Evolutionary conservation across 371 early-diverging fungal genomes (phyloP).

Genomic region (Circinella minor): DNA sequence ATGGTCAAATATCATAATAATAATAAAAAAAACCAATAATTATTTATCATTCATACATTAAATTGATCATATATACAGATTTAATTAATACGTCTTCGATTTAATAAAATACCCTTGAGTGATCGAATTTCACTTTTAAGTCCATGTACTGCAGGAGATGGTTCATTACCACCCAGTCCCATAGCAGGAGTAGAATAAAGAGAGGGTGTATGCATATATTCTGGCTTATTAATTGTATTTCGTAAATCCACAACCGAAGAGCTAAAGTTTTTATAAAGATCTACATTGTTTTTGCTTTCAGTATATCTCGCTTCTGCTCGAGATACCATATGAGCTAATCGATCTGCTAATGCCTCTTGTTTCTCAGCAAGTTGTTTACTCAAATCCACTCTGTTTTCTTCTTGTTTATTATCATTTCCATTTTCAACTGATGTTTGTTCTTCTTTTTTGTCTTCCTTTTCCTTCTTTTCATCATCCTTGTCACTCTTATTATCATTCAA

Average conservation of each 20-base stretch:
- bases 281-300: slow-evolving; percentile 8
- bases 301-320: slow-evolving; percentile 1
- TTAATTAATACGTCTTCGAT: slow-evolving; percentile 29
- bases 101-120: slow-evolving; percentile 34
- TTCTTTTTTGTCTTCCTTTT: neutral
- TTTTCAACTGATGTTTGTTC: neutral
- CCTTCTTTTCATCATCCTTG: neutral
- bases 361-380: neutral
- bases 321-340: slow-evolving; percentile 1
- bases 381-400: neutral
- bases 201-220: slow-evolving; percentile 19
- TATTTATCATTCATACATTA: slow-evolving; percentile 1
- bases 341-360: slow-evolving; percentile 14
- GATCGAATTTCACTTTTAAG: slow-evolving; percentile 40
- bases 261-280: slow-evolving; percentile 14
- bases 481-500: neutral
- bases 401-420: too few relatives aligned
- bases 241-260: slow-evolving; percentile 14
- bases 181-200: slow-evolving; percentile 4
- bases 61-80: neutral
- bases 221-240: slow-evolving; percentile 12
- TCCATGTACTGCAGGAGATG: slow-evolving; percentile 38
- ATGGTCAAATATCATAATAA: slow-evolving; percentile 12
- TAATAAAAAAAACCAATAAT: neutral
- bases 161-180: neutral